Evolutionary conservation across 1,284 basidiomycete species (phyloP).

Genomic region (Amanita bisporigera): DNA sequence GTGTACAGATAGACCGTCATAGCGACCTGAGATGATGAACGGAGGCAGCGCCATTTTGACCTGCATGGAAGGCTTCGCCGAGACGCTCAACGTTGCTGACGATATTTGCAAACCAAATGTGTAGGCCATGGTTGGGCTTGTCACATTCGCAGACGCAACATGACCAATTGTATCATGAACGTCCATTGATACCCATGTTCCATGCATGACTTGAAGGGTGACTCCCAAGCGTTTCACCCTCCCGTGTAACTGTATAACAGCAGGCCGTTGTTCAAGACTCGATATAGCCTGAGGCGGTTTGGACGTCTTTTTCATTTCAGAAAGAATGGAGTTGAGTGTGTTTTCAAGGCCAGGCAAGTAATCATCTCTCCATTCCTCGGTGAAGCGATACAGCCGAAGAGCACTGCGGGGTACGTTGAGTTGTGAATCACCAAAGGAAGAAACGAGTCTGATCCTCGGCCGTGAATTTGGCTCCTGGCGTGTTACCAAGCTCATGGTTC

Average conservation of each 20-base stretch:
- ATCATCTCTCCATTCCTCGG: constrained; percentile 80
- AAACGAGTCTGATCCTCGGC: constrained; percentile 50
- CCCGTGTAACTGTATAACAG: constrained; percentile 56
- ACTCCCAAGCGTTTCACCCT: constrained; percentile 56
- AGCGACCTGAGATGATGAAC: constrained; percentile 62
- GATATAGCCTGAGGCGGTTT: constrained; percentile 36
- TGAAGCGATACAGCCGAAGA: constrained; percentile 73
- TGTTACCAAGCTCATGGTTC: constrained; percentile 52
- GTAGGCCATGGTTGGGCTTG: constrained; percentile 44
- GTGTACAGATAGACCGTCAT: constrained; percentile 55
- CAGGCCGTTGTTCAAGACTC: constrained; percentile 32
- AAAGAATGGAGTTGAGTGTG: constrained; percentile 65
- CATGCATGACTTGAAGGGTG: constrained; percentile 80
- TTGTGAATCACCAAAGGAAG: constrained; percentile 52
- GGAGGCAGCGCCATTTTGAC: constrained; percentile 70
- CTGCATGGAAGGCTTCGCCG: constrained; percentile 55
- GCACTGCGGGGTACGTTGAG: constrained; percentile 79
- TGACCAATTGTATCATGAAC: constrained; percentile 57
- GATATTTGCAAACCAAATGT: constrained; percentile 68
- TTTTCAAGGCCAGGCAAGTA: constrained; percentile 74
- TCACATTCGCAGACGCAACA: constrained; percentile 47
- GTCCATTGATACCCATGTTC: constrained; percentile 82
- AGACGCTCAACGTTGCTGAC: constrained; percentile 68
- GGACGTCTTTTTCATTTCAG: constrained; percentile 58
- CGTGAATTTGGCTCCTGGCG: constrained; percentile 51